Evolutionary conservation across 495 filamentous ascomycete species (phyloP).

Genomic region (Oleoguttula mirabilis): DNA sequence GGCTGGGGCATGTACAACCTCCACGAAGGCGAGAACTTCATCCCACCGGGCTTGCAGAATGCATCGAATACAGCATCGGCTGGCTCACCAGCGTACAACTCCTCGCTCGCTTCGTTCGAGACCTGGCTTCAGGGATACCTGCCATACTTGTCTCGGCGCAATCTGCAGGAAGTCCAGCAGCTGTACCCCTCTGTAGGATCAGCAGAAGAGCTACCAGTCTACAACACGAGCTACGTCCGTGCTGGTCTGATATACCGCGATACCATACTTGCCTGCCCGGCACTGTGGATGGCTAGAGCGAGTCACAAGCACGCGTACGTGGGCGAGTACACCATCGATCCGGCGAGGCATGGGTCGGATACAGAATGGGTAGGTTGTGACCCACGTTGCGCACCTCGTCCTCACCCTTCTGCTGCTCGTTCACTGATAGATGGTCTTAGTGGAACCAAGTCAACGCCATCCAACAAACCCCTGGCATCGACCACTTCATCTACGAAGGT

Average conservation of each 20-base stretch:
- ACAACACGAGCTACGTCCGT: slow-evolving; percentile 36
- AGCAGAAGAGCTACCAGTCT: slow-evolving; percentile 33
- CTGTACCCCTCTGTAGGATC: slow-evolving; percentile 37
- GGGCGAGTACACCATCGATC: slow-evolving; percentile 47
- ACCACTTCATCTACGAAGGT: slow-evolving; percentile 44
- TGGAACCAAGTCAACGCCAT: slow-evolving; percentile 46
- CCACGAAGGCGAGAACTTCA: slow-evolving; percentile 49
- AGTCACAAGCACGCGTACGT: slow-evolving; percentile 38
- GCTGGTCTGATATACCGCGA: slow-evolving; percentile 48
- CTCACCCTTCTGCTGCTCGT: slow-evolving; percentile 2
- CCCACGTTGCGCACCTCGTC: slow-evolving; percentile 6
- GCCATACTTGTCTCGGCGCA: slow-evolving; percentile 32
- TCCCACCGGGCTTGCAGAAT: slow-evolving; percentile 37
- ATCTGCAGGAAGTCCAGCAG: slow-evolving; percentile 28
- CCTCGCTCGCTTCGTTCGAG: slow-evolving; percentile 35
- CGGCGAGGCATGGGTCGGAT: slow-evolving; percentile 49
- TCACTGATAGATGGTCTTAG: too few relatives aligned
- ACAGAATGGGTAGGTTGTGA: slow-evolving; percentile 39
- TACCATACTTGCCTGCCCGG: slow-evolving; percentile 47
- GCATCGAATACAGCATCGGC: slow-evolving; percentile 16
- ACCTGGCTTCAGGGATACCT: slow-evolving; percentile 42
- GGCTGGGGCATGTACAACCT: slow-evolving; percentile 47
- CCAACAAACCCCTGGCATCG: slow-evolving; percentile 39
- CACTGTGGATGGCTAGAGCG: slow-evolving; percentile 42
- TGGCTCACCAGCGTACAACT: slow-evolving; percentile 33